Base-by-base conservation (phyloP, 208 protist species). In the Phytomonas francai region DNA sequence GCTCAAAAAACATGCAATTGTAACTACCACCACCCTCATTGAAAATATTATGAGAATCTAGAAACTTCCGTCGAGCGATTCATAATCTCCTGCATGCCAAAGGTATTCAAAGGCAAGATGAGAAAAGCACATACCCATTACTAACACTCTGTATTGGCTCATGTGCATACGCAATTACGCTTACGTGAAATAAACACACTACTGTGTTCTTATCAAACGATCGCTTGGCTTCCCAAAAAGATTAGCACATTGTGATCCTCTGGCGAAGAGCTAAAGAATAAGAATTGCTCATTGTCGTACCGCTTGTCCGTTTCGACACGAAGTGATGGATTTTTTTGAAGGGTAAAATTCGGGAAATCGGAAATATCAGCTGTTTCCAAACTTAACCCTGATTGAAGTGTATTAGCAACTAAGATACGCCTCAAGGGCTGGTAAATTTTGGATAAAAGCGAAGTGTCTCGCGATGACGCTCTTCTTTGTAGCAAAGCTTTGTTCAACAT, bases 131-230 rank as follows among this genome's bases (percentile, higher is more conserved):
- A 25, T 54, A 54, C 11, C 25, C 45, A 54, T 54, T 25, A 54
- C 45, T 54, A 54, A 54, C 45, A 25, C 45, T 36, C 33, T 3
- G 5, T 54, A 0, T 54, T 19, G 6, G 8, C 11, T 54, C 25
- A 54, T 54, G 5, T 54, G 7, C 45, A 9, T 54, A 54, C 1
- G 8, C 19, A 25, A 12, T 5, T 22, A 22, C 1, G 0, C 2
- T 54, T 25, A n/a, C n/a, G 32, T 0, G 31, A 7, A 14, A 58
- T 56, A 28, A 14, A 27, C 25, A 27, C 32, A 30, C n/a, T 25
- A 57, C 97, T 45, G 98, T 98, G 72, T 98, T 30, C 49, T n/a
- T 9, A 59, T 67, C 67, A 64, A n/a, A 71, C 69, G 14, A 25
- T 54, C 45, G 45, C 45, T 54, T 25, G 45, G 25, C 67, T 78